Conservation (phyloP, 305 asterid species). For the Fraxinus nigra region DNA sequence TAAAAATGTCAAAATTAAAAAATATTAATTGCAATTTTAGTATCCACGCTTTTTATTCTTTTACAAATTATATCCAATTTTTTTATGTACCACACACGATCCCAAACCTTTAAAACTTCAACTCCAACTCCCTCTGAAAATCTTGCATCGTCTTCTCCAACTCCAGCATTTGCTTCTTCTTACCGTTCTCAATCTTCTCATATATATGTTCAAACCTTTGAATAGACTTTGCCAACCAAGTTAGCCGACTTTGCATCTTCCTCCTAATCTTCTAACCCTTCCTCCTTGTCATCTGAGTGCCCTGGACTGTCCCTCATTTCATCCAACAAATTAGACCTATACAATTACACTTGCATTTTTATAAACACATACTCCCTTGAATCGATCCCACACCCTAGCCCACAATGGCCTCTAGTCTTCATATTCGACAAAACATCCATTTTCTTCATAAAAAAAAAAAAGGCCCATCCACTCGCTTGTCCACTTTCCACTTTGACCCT, state of each 20-base stretch:
- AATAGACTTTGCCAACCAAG: constrained; percentile 66
- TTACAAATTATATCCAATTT: too few species aligned
- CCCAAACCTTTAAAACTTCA: constrained; percentile 7
- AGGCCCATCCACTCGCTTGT: constrained; percentile 58
- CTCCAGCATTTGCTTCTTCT: constrained; percentile 27
- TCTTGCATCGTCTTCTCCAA: constrained; percentile 77
- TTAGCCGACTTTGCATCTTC: constrained; percentile 49
- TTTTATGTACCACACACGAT: too few species aligned
- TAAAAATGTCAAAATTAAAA: too few species aligned
- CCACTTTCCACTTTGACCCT: constrained; percentile 28
- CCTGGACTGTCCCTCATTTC: constrained; percentile 23
- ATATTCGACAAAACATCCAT: constrained; percentile 62
- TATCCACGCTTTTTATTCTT: too few species aligned
- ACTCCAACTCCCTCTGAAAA: constrained; percentile 78
- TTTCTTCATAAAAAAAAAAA: constrained; percentile 52
- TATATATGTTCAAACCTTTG: constrained; percentile 40
- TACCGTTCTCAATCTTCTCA: too few species aligned
- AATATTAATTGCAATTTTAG: too few species aligned
- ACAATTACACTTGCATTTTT: constrained; percentile 75
- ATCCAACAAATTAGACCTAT: constrained; percentile 25
- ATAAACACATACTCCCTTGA: constrained; percentile 85
- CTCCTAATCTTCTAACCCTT: constrained; percentile 24
- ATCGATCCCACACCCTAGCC: constrained; percentile 80
- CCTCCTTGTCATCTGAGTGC: constrained; percentile 54
- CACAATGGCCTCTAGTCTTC: constrained; percentile 51